phyloP scores from a whole-genome alignment of 169 alveolate genomes.

The Plasmodium yoelii region DNA sequence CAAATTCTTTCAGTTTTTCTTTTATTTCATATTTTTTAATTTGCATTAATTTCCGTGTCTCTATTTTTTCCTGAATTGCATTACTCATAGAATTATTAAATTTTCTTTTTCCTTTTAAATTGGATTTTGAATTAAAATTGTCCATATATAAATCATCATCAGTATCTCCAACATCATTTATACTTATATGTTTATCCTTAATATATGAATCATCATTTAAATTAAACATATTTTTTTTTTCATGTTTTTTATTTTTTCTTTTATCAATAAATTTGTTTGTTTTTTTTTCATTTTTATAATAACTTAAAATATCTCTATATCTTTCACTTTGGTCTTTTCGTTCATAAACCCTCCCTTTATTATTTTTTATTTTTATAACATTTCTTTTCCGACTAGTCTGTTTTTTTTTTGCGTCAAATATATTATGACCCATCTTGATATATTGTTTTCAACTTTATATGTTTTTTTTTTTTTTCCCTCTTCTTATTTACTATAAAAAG shows the following conservation, averaged over 20 bases:
- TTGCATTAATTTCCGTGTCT: conserved; percentile 42
- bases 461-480: neutral
- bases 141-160: neutral
- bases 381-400: conserved; percentile 40
- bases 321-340: conserved; percentile 44
- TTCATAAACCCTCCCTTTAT: conserved; percentile 5
- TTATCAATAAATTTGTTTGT: conserved; percentile 77
- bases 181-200: conserved; percentile 46
- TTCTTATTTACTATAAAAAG: neutral
- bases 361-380: conserved; percentile 39
- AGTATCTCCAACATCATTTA: conserved; percentile 26
- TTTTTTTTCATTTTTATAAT: conserved; percentile 73
- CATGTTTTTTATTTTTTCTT: conserved; percentile 56
- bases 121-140: neutral
- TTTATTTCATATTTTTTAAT: conserved; percentile 64
- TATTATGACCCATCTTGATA: conserved; percentile 32
- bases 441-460: neutral
- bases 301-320: conserved; percentile 46
- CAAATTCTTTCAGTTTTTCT: conserved; percentile 60
- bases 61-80: conserved; percentile 28
- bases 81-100: conserved; percentile 2
- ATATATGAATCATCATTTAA: conserved; percentile 36
- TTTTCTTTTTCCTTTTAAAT: neutral
- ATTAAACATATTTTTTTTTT: conserved; percentile 58
- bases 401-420: conserved; percentile 32